Conservation (phyloP, 371 early-diverging fungal species). For the Zychaea mexicana region DNA sequence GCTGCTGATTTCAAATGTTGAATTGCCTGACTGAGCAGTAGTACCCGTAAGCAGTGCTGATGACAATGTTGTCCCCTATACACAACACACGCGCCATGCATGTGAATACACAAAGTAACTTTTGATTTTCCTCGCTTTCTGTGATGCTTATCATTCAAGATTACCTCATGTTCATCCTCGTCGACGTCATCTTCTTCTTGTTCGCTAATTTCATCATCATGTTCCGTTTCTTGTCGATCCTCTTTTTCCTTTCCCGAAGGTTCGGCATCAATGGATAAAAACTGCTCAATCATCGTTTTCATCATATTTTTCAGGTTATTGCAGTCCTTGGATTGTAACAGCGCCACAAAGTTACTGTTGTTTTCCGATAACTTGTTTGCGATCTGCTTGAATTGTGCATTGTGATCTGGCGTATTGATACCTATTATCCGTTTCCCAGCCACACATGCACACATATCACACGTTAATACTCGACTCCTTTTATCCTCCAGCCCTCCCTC, state of each 20-base stretch:
- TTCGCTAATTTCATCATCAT: conserved; percentile 1
- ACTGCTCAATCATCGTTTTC: conserved; percentile 64
- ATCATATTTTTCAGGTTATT: conserved; percentile 55
- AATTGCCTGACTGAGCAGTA: neutral
- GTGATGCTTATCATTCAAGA: too few relatives aligned
- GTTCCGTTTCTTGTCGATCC: conserved; percentile 23
- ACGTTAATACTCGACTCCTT: too few relatives aligned
- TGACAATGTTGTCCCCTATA: neutral
- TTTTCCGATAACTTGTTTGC: conserved; percentile 32
- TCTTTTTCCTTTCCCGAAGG: conserved; percentile 30
- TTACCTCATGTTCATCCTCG: neutral
- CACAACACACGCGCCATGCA: neutral
- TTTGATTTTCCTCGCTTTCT: too few relatives aligned
- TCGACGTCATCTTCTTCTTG: neutral
- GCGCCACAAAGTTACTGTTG: conserved; percentile 53
- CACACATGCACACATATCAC: neutral
- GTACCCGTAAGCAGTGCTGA: too few relatives aligned
- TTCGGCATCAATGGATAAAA: conserved; percentile 36
- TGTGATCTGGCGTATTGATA: conserved; percentile 52
- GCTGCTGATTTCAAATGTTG: neutral
- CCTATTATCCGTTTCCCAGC: conserved; percentile 8
- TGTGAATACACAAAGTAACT: neutral
- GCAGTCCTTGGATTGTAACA: conserved; percentile 71
- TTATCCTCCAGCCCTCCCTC: neutral
- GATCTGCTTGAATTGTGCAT: conserved; percentile 49